These are phyloP conservation scores for Phyllachora maydis DNA, from an alignment of 2,329 filamentous ascomycete species.

Conservation along the genomic window DNA sequence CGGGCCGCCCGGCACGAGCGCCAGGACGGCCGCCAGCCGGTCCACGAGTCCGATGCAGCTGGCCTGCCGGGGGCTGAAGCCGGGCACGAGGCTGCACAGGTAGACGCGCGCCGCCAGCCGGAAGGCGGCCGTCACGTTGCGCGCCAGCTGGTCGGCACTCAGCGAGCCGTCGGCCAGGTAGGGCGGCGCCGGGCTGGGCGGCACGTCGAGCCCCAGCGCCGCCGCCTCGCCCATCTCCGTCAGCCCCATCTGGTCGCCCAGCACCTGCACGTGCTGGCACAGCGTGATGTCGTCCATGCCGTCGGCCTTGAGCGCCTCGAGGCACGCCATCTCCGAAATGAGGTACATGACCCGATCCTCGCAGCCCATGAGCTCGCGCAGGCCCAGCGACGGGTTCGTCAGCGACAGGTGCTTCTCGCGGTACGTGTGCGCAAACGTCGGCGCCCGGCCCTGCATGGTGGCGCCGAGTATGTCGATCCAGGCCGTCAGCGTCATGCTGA, in stretches of 20 bases:
- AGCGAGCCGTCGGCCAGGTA: constrained; percentile 55
- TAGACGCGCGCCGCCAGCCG: constrained; percentile 86
- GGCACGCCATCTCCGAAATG: constrained; percentile 90
- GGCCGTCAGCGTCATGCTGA: constrained; percentile 84
- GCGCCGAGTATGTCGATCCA: constrained; percentile 97
- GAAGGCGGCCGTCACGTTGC: constrained; percentile 81
- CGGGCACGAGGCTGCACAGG: constrained; percentile 85
- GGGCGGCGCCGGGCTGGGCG: constrained; percentile 36
- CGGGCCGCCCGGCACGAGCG: constrained; percentile 63
- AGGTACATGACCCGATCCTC: constrained; percentile 96
- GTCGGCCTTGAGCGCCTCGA: constrained; percentile 69
- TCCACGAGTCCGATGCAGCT: constrained; percentile 61
- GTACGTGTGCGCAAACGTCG: constrained; percentile 86
- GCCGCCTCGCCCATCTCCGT: constrained; percentile 47
- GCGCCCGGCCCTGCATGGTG: constrained; percentile 73
- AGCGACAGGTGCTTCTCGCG: constrained; percentile 73
- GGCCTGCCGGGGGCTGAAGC: constrained; percentile 55
- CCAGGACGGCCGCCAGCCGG: constrained; percentile 56
- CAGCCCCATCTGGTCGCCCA: constrained; percentile 68
- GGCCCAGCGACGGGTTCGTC: constrained; percentile 40
- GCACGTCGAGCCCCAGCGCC: too few species aligned
- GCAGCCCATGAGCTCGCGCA: constrained; percentile 91
- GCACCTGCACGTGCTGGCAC: constrained; percentile 73
- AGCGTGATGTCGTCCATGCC: constrained; percentile 73
- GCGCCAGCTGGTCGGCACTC: constrained; percentile 62